A percentile compares a stretch with the other conserved stretches of the same genome.
Conservation (phyloP, 257 asterid species). For the Solanum tarapatanum region DNA sequence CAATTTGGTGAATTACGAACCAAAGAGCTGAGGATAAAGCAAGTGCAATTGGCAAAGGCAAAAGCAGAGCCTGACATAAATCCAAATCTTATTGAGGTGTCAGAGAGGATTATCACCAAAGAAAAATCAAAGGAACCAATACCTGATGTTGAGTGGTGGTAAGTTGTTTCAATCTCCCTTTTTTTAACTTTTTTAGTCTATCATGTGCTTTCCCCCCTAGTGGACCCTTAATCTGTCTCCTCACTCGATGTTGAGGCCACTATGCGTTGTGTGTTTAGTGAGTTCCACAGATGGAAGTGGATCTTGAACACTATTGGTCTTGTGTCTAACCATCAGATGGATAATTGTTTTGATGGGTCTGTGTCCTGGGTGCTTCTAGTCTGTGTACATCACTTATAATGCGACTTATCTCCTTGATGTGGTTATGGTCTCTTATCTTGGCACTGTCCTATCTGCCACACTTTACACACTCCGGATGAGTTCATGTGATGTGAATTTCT, state of each 20-base stretch:
- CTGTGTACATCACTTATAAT: neutral
- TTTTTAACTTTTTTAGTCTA: neutral
- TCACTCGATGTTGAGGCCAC: neutral
- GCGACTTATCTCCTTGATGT: neutral
- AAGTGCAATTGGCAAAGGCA: slow-evolving; percentile 88
- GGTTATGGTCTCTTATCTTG: neutral
- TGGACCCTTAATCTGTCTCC: neutral
- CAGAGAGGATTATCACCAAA: slow-evolving; percentile 69
- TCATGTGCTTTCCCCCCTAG: neutral
- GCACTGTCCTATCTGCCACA: neutral
- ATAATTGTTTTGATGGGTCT: neutral
- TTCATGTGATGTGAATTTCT: neutral
- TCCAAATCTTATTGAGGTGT: slow-evolving; percentile 87
- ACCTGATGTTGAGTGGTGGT: slow-evolving; percentile 99
- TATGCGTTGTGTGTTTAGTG: neutral
- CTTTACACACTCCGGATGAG: neutral
- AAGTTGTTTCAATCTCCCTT: slow-evolving; percentile 14
- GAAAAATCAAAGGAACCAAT: slow-evolving; percentile 75
- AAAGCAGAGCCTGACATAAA: slow-evolving; percentile 85
- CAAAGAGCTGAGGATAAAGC: slow-evolving; percentile 83
- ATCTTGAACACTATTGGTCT: neutral
- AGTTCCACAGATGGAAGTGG: neutral
- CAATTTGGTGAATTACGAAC: slow-evolving; percentile 96
- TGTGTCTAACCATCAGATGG: neutral
- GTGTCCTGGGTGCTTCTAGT: neutral